Conservation (phyloP, 441 rosid genomes). For the Metrosideros polymorpha region DNA sequence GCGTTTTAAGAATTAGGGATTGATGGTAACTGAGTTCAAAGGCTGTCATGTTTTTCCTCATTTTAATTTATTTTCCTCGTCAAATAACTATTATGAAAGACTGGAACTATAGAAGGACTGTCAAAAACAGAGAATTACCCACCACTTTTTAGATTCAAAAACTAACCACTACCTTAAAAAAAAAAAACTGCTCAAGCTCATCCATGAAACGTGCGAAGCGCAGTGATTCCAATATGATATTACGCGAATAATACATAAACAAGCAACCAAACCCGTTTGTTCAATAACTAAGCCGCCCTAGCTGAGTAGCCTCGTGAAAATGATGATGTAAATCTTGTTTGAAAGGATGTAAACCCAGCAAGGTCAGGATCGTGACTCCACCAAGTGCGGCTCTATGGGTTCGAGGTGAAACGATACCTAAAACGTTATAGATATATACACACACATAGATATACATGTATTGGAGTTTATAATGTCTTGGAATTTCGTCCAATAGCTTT, state of each 20-base stretch:
- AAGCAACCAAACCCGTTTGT: background rate
- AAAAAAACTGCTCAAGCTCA: background rate
- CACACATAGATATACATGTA: no score
- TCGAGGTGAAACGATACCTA: background rate
- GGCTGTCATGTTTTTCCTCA: background rate
- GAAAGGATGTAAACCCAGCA: background rate
- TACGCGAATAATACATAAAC: background rate
- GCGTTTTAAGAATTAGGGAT: background rate
- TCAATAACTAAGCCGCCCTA: background rate
- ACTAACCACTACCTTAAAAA: background rate
- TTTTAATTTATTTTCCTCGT: background rate
- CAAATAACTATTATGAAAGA: background rate
- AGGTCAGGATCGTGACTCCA: background rate
- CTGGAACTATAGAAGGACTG: no score
- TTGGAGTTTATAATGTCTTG: no score
- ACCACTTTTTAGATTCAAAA: no score
- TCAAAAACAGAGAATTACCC: background rate
- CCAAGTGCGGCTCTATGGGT: background rate
- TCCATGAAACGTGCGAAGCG: background rate
- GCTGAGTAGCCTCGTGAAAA: background rate
- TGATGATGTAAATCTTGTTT: background rate
- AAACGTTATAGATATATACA: no score
- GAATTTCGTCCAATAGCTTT: no score
- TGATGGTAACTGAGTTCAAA: background rate
- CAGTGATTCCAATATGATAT: background rate